Evolutionary conservation across 1,284 basidiomycete genomes (phyloP).

Genomic region (Austroboletus niveus): DNA sequence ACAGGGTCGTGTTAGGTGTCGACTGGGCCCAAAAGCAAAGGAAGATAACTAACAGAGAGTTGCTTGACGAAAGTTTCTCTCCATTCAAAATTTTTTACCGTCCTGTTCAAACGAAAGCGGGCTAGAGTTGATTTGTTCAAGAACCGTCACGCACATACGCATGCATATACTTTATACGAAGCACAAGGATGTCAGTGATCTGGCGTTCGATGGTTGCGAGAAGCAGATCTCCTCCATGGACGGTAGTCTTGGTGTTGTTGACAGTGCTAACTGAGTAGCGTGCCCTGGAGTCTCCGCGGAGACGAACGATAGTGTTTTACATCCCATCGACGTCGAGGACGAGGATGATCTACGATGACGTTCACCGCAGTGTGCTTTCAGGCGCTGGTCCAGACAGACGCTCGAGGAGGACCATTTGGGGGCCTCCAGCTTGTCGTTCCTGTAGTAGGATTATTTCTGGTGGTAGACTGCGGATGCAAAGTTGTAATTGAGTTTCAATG

Average conservation of each 20-base stretch:
- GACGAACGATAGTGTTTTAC: background rate
- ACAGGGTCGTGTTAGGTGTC: no score
- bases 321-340: constrained; percentile 5
- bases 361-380: no score
- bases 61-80: constrained; percentile 1
- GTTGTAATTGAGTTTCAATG: background rate
- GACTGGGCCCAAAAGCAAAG: no score
- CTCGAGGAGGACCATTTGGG: no score
- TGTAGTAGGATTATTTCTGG: no score
- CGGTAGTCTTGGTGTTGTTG: background rate
- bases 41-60: background rate
- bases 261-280: background rate
- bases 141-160: no score
- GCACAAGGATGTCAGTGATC: background rate
- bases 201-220: background rate
- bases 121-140: background rate
- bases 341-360: background rate
- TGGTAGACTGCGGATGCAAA: no score
- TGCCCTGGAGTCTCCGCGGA: background rate
- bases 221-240: background rate
- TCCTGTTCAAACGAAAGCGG: constrained; percentile 1
- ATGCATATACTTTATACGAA: no score
- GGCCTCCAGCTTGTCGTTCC: no score
- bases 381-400: no score
- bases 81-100: constrained; percentile 2